Percentiles rank a stretch among this genome's conserved stretches.
Evolutionary conservation across 2,329 filamentous ascomycete genomes (phyloP).

Genomic region (Penicillium sp.): DNA sequence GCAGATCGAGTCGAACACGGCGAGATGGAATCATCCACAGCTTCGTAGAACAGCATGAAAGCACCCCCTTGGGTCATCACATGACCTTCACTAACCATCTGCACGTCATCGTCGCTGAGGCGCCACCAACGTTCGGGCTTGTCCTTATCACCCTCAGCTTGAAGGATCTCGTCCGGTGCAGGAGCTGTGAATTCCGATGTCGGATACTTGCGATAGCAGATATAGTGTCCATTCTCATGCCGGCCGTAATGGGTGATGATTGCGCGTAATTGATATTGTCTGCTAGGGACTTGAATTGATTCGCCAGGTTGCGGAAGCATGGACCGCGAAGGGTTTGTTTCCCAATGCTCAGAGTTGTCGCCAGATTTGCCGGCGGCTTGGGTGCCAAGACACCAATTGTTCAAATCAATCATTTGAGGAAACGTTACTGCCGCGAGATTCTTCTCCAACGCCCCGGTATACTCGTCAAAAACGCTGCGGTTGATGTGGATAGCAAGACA

Average conservation of each 20-base stretch:
- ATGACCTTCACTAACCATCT: conserved; percentile 67
- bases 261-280: conserved; percentile 73
- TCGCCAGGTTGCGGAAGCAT: conserved; percentile 68
- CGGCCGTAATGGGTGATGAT: conserved; percentile 86
- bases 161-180: conserved; percentile 34
- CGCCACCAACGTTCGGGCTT: conserved; percentile 73
- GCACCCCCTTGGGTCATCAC: conserved; percentile 77
- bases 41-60: conserved; percentile 98
- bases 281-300: conserved; percentile 49
- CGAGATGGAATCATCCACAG: conserved; percentile 49
- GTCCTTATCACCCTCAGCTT: conserved; percentile 36
- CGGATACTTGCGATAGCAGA: conserved; percentile 78
- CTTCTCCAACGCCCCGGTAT: conserved; percentile 75
- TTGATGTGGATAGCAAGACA: conserved; percentile 87
- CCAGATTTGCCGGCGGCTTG: conserved; percentile 31
- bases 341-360: conserved; percentile 64
- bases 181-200: conserved; percentile 35
- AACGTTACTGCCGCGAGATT: conserved; percentile 80
- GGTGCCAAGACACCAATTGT: conserved; percentile 80
- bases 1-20: background rate
- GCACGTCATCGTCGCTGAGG: conserved; percentile 85
- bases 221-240: conserved; percentile 94
- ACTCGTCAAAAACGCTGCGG: conserved; percentile 84
- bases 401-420: conserved; percentile 70
- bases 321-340: conserved; percentile 64